Evolutionary conservation across 257 asterid genomes (phyloP), one percentile per base, ranked within the genome.

Genomic region (Cynanchum wilfordii): DNA sequence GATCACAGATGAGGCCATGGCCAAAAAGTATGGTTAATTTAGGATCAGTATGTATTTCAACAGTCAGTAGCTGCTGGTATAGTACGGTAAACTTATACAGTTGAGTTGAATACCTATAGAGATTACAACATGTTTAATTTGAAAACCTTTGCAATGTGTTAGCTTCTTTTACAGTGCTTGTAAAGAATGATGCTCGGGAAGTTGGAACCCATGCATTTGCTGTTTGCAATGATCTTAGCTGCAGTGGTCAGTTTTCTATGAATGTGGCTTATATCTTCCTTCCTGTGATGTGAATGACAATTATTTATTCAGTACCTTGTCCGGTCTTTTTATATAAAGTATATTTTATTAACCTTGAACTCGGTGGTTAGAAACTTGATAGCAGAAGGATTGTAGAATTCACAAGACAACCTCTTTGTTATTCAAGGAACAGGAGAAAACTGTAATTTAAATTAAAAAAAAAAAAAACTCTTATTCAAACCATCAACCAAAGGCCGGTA

Each of bases 391-490:
- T 69, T 13, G 4, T 20, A 44, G 55, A 19, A 16, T 49, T 24
- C 13, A 1, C 24, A 55, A 15, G 13, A 60, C 73, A 16, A 50
- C 13, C 57, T 45, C 5, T 54, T 66, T 13, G 55, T 2, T 66
- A 25, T 68, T 68, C 69, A 68, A 75, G 47, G 17, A 6, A 57
- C 68, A 60, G 66, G 71, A 40, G 71, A 27, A 64, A 51, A 77
- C 59, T 33, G 59, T 44, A 73, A 24, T 45, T 30, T 47, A 70
- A 19, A 55, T 24, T 30, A 22, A 49, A 54, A 24, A 47, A 22
- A 49, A 54, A 24, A 47, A 60, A 47, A 47, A 15, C 4, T 27
- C 44, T 63, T 49, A 33, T 73, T 64, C 38, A 63, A 30, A 63
- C 10, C 20, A 7, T n/a, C 55, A 51, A 51, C 33, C 10, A 10